A percentile compares a stretch with the other conserved stretches of the same genome.
These are phyloP conservation scores for Rhizophagus clarus DNA, from an alignment of 192 early-diverging fungal genomes.

Conservation along the genomic window DNA sequence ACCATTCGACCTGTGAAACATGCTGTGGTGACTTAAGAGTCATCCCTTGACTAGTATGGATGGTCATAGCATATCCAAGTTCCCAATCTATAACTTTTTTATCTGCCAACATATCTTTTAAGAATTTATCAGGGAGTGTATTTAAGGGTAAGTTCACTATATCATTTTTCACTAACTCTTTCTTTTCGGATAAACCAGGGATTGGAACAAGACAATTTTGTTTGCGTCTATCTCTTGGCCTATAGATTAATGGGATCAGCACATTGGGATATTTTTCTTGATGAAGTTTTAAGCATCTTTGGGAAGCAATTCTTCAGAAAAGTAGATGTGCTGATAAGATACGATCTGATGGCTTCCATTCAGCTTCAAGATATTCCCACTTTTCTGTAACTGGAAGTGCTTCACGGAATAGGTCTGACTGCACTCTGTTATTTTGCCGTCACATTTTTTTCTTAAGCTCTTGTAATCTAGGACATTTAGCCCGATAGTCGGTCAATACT, in stretches of 20 bases:
- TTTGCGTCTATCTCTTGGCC: conserved; percentile 27
- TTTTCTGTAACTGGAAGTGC: too few relatives aligned
- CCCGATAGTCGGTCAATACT: too few relatives aligned
- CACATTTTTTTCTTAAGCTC: too few relatives aligned
- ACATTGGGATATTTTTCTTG: conserved; percentile 23
- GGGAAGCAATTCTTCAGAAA: too few relatives aligned
- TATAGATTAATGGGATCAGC: conserved; percentile 26
- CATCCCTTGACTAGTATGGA: conserved; percentile 29
- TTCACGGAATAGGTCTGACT: too few relatives aligned
- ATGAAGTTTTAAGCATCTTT: too few relatives aligned
- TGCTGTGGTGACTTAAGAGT: conserved; percentile 17
- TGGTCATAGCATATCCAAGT: conserved; percentile 14
- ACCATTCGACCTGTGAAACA: too few relatives aligned
- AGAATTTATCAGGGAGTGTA: conserved; percentile 14
- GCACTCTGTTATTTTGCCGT: too few relatives aligned
- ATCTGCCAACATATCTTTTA: conserved; percentile 23
- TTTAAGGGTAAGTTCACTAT: conserved; percentile 26
- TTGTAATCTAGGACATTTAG: too few relatives aligned
- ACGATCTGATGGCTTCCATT: too few relatives aligned
- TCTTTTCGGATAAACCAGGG: conserved; percentile 17
- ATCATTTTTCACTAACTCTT: conserved; percentile 28
- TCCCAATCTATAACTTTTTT: conserved; percentile 29
- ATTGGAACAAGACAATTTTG: conserved; percentile 26
- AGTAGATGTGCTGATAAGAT: too few relatives aligned
- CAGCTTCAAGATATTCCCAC: too few relatives aligned